Conservation (phyloP, 192 early-diverging fungal genomes). For the Tieghemiomyces parasiticus region DNA sequence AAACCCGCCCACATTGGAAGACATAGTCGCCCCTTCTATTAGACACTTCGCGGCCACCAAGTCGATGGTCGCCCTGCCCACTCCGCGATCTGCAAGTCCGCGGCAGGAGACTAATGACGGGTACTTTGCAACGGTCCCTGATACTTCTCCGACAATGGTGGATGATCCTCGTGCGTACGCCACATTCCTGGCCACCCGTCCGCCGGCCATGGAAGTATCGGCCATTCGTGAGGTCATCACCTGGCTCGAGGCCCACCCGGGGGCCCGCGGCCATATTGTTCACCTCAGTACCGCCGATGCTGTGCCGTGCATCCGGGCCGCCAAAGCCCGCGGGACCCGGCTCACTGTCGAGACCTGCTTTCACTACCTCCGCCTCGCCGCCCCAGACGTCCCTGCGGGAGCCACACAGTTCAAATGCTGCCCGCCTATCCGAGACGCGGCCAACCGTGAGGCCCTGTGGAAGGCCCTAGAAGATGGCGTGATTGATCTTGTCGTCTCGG, state of each 20-base stretch:
- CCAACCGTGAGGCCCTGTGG: slow-evolving; percentile 57
- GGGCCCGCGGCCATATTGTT: slow-evolving; percentile 64
- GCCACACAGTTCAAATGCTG: slow-evolving; percentile 77
- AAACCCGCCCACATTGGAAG: too few relatives aligned
- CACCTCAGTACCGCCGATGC: slow-evolving; percentile 67
- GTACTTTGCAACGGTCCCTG: too few relatives aligned
- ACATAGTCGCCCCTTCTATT: too few relatives aligned
- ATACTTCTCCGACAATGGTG: too few relatives aligned
- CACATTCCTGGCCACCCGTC: slow-evolving; percentile 56
- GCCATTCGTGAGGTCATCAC: slow-evolving; percentile 59
- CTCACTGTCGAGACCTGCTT: slow-evolving; percentile 74
- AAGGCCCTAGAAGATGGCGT: slow-evolving; percentile 55
- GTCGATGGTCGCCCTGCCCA: too few relatives aligned
- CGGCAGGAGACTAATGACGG: too few relatives aligned
- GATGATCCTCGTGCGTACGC: slow-evolving; percentile 37
- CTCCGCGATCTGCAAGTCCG: too few relatives aligned
- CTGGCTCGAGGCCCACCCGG: slow-evolving; percentile 50
- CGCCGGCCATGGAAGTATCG: slow-evolving; percentile 49
- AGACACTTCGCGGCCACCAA: too few relatives aligned
- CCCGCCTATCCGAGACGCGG: slow-evolving; percentile 57
- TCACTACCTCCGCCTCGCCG: slow-evolving; percentile 56
- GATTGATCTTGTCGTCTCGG: slow-evolving; percentile 70
- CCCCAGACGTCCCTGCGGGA: slow-evolving; percentile 48
- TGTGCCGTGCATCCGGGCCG: slow-evolving; percentile 50
- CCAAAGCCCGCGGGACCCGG: slow-evolving; percentile 48